Evolutionary conservation across 768 basidiomycete genomes (phyloP).

Genomic region (Antrodiella citrinella): DNA sequence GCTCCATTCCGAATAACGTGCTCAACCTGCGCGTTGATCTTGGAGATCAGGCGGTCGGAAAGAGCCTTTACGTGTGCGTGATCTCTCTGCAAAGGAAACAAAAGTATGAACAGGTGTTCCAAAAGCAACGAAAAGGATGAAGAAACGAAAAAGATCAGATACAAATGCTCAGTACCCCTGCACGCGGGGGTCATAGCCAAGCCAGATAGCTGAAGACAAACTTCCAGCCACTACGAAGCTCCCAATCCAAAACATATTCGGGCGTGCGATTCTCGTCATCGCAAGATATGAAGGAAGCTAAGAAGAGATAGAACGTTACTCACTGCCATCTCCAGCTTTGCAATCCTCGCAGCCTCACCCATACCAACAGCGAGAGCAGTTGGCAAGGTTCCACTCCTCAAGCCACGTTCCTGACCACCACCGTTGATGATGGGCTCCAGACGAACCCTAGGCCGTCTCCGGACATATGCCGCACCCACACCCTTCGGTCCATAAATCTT

Average conservation of each 20-base stretch:
- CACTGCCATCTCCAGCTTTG: constrained; percentile 87
- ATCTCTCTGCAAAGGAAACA: constrained; percentile 51
- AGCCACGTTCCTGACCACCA: constrained; percentile 94
- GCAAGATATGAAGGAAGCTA: constrained; percentile 3
- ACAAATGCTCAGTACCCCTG: constrained; percentile 86
- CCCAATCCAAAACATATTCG: constrained; percentile 13
- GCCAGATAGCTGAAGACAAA: constrained; percentile 43
- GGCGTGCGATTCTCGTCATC: constrained; percentile 26
- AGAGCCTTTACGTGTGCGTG: constrained; percentile 65
- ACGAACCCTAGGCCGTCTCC: constrained; percentile 85
- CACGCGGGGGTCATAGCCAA: constrained; percentile 60
- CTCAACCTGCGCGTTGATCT: constrained; percentile 78
- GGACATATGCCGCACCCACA: constrained; percentile 88
- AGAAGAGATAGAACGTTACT: constrained; percentile 31
- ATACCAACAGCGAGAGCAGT: constrained; percentile 84
- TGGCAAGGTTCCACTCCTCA: constrained; percentile 91
- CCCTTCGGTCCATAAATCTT: constrained; percentile 99
- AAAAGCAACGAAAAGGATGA: constrained; percentile 2
- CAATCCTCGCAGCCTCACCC: constrained; percentile 91
- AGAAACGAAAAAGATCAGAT: neutral
- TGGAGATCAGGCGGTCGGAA: constrained; percentile 71
- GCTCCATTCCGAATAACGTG: constrained; percentile 95
- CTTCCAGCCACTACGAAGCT: constrained; percentile 20
- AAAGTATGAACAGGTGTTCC: constrained; percentile 14
- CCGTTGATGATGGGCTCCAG: constrained; percentile 93